These are phyloP conservation scores for Penicillium canescens DNA, from an alignment of 495 filamentous ascomycete species.

Conservation along the genomic window DNA sequence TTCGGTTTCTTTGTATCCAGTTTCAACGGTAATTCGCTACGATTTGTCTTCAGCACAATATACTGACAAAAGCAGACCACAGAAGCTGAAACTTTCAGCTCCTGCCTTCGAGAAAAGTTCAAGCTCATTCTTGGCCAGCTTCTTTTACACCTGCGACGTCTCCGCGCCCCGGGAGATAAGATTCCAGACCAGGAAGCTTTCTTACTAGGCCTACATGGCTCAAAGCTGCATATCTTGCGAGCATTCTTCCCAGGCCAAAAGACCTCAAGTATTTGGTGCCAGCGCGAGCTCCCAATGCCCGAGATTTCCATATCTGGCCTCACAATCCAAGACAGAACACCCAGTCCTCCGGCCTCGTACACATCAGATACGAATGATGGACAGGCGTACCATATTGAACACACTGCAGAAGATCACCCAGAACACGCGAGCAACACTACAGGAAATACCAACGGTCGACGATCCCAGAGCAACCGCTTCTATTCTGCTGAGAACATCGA, in stretches of 20 bases:
- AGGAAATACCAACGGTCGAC: background rate
- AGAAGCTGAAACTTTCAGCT: constrained; percentile 10
- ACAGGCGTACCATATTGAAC: background rate
- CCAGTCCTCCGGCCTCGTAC: background rate
- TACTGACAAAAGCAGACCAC: constrained; percentile 14
- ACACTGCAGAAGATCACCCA: background rate
- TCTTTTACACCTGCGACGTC: constrained; percentile 19
- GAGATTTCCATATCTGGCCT: background rate
- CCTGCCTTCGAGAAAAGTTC: constrained; percentile 23
- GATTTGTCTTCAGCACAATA: too few relatives aligned
- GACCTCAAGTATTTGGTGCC: constrained; percentile 28
- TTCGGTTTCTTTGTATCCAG: constrained; percentile 13
- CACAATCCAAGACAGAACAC: background rate
- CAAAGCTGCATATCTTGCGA: constrained; percentile 31
- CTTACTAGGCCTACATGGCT: constrained; percentile 32
- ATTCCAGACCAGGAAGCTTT: constrained; percentile 36
- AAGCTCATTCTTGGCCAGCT: constrained; percentile 33
- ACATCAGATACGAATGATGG: too few relatives aligned
- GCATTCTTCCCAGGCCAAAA: constrained; percentile 31
- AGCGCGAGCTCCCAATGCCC: constrained; percentile 10
- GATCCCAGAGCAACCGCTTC: constrained; percentile 12
- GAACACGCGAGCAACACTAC: background rate
- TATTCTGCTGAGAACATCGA: constrained; percentile 22
- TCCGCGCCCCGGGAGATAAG: constrained; percentile 23
- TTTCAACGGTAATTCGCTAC: constrained; percentile 16